phyloP scores from a whole-genome alignment of 2,329 filamentous ascomycete species.

The Penicillium occitanis region DNA sequence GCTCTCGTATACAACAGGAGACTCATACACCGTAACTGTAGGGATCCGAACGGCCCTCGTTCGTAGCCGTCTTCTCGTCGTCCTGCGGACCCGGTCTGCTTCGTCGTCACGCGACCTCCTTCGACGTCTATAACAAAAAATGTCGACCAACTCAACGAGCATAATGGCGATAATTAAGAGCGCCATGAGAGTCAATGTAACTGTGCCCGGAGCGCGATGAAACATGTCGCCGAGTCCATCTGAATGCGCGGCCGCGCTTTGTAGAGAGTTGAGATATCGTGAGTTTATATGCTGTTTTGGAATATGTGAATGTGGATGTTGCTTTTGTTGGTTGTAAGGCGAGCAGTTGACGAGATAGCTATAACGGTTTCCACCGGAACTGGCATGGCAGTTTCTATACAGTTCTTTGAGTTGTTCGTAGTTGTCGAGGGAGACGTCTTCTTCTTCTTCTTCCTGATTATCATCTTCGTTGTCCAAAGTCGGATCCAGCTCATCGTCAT shows the following conservation, averaged over 20 bases:
- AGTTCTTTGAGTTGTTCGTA: constrained; percentile 16
- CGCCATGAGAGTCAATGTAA: constrained; percentile 8
- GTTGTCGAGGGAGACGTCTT: neutral
- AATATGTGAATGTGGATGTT: neutral
- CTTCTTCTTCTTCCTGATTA: neutral
- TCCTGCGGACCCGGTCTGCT: neutral
- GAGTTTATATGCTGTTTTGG: neutral
- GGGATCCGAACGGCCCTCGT: neutral
- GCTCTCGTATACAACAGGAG: neutral
- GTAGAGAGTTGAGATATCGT: neutral
- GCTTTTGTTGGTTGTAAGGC: neutral
- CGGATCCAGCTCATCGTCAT: neutral
- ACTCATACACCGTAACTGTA: neutral
- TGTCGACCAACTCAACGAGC: constrained; percentile 17
- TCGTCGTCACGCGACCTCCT: neutral
- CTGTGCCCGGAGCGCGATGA: neutral
- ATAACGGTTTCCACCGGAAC: constrained; percentile 11
- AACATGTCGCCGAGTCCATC: neutral
- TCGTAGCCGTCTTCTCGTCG: neutral
- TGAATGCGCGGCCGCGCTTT: neutral
- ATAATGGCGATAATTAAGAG: constrained; percentile 16
- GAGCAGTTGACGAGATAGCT: constrained; percentile 19
- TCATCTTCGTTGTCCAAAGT: neutral
- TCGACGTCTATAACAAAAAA: neutral
- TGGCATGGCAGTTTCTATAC: constrained; percentile 20